These are phyloP conservation scores for Thinopyrum elongatum DNA, from an alignment of 176 grass and related monocot species.

Conservation along the genomic window DNA sequence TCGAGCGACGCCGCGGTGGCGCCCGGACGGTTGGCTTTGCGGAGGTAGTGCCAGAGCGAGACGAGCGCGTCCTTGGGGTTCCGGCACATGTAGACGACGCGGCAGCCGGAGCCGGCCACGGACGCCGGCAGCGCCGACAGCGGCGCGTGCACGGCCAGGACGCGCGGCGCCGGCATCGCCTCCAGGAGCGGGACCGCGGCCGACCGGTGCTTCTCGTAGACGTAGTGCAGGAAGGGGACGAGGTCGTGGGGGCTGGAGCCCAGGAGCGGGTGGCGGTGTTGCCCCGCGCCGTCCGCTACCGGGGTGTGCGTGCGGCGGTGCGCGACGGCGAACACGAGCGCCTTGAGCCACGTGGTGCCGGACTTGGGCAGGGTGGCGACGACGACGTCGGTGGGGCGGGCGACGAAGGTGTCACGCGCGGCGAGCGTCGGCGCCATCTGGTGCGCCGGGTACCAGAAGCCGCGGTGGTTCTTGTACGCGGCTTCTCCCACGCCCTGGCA, in stretches of 20 bases:
- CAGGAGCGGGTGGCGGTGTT: constrained; percentile 40
- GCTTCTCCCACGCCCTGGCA: neutral
- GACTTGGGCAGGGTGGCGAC: constrained; percentile 50
- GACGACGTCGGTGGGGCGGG: constrained; percentile 46
- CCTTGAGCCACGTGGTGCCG: constrained; percentile 68
- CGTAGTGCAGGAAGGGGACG: constrained; percentile 31
- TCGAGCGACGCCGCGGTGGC: neutral
- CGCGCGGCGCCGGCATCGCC: constrained; percentile 32
- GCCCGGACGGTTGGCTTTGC: neutral
- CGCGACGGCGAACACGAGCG: constrained; percentile 39
- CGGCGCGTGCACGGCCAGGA: constrained; percentile 42
- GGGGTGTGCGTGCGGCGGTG: constrained; percentile 7
- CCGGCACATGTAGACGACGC: constrained; percentile 33
- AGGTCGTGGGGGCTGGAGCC: constrained; percentile 36
- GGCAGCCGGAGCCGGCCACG: constrained; percentile 28
- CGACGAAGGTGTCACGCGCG: constrained; percentile 32
- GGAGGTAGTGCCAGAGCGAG: constrained; percentile 38
- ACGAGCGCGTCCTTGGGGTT: constrained; percentile 58
- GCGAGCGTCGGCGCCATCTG: constrained; percentile 25
- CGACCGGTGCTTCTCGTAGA: neutral
- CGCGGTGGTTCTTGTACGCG: constrained; percentile 17
- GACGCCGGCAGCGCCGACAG: constrained; percentile 29
- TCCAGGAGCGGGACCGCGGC: neutral
- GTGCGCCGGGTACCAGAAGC: constrained; percentile 52
- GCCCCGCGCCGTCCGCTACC: neutral